Percentiles rank a stretch among this genome's conserved stretches.
These are phyloP conservation scores for Monosporascus ibericus DNA, from an alignment of 2,329 filamentous ascomycete genomes.

Conservation along the genomic window DNA sequence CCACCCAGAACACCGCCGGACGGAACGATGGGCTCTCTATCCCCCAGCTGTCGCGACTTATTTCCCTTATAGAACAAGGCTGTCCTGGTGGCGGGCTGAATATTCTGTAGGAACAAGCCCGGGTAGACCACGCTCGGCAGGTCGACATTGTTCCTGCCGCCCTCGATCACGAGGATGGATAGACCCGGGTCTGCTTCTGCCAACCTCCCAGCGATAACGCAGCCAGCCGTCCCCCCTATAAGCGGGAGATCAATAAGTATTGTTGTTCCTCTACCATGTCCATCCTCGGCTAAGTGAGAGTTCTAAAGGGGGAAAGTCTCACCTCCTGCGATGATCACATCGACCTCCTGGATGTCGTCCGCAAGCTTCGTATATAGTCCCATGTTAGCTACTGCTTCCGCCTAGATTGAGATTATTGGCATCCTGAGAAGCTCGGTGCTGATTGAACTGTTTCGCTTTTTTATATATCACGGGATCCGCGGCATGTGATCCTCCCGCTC, in stretches of 20 bases:
- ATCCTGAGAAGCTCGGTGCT: no score
- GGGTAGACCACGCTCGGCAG: constrained; percentile 28
- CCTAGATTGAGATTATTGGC: not conserved
- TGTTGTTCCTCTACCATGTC: no score
- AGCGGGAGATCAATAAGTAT: not conserved
- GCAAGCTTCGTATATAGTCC: constrained; percentile 1
- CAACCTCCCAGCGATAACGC: constrained; percentile 11
- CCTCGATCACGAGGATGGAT: constrained; percentile 12
- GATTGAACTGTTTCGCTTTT: no score
- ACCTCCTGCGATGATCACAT: constrained; percentile 6
- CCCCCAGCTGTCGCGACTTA: constrained; percentile 30
- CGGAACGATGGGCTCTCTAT: constrained; percentile 32
- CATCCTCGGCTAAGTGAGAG: not conserved
- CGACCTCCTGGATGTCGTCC: constrained; percentile 2
- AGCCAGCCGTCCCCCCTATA: constrained; percentile 12
- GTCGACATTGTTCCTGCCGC: constrained; percentile 10
- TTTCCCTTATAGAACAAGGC: constrained; percentile 37
- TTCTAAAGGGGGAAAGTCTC: not conserved
- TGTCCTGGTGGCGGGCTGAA: constrained; percentile 36
- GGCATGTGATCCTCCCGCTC: no score
- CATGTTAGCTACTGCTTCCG: not conserved
- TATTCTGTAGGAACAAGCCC: constrained; percentile 39
- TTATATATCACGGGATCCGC: no score
- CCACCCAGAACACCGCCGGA: constrained; percentile 43
- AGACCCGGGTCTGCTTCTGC: constrained; percentile 11